Evolutionary conservation across 164 flowering plant species (phyloP), one percentile per base, ranked within the genome.

Genomic region (Stephania yunnanensis): DNA sequence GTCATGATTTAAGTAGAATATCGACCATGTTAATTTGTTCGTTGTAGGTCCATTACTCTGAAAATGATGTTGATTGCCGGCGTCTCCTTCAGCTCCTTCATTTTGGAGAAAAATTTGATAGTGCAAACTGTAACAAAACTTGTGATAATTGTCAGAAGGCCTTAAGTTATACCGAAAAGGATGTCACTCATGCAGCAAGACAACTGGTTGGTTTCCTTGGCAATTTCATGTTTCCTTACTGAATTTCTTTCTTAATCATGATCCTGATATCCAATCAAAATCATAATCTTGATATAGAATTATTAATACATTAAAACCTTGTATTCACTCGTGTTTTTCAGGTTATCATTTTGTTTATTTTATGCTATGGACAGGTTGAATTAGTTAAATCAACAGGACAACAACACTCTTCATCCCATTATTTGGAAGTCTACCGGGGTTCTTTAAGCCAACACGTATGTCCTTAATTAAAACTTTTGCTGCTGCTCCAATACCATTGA

Each of bases 41-140:
- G 2, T 80, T 82, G 77, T 92, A 94, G 97, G 98, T 96, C 73
- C 87, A 97, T 84, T 96, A 96, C 81, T 92, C 91, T 83, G 99
- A 96, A 84, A 94, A 96, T 82, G 94, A 89, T 78, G 97, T 89
- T 68, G 99, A 96, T 75, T 96, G 99, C 71, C 87, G 99, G 68
- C 96, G 98, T 73, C 85, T 90, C 63, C 81, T 92, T 55, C 99
- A 96, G 75, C 95, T 96, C 58, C 73, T 87, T 80, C 99, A 96
- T 80, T 92, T 96, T 85, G 99, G 97, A 46, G 98, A 96, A 76
- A 96, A 89, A 70, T 93, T 95, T 85, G 90, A 92, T 81, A 78
- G 90, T 74, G 69, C 80, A 46, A 84, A 82, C 73, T 95, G 98
- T 80, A 36, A 76, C 36, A 90, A 85, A 76, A 95, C 99, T 45